These are phyloP conservation scores for Heliamphora exappendiculata DNA, from an alignment of 148 eudicot species.

Conservation along the genomic window DNA sequence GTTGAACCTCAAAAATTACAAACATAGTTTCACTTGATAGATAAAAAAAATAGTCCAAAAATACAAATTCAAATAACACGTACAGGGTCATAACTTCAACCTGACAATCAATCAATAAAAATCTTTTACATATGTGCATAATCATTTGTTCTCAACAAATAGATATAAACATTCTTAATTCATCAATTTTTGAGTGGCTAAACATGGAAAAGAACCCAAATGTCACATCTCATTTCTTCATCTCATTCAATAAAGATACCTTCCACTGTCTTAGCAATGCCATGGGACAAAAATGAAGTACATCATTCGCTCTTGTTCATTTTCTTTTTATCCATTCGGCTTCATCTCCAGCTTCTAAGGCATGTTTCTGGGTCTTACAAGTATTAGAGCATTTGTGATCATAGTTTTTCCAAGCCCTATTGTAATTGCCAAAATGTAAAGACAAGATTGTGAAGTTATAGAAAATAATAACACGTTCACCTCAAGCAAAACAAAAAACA, in stretches of 20 bases:
- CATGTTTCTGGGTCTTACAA: conserved; percentile 26
- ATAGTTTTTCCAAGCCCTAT: conserved; percentile 83
- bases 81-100: too few relatives aligned
- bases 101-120: too few relatives aligned
- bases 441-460: not conserved
- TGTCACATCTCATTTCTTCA: not conserved
- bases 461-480: not conserved
- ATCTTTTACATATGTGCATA: too few relatives aligned
- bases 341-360: conserved; percentile 9
- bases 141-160: too few relatives aligned
- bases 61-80: too few relatives aligned
- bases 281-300: conserved; percentile 62
- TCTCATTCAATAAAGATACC: conserved; percentile 21
- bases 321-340: conserved; percentile 9
- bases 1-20: too few relatives aligned
- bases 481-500: not conserved
- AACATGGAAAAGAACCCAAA: not conserved
- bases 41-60: too few relatives aligned
- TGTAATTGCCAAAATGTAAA: conserved; percentile 68
- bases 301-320: conserved; percentile 14
- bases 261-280: conserved; percentile 71
- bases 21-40: too few relatives aligned
- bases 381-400: conserved; percentile 61
- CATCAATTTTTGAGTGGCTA: too few relatives aligned
- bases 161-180: too few relatives aligned